Evolutionary conservation across 257 asterid genomes (phyloP).

Genomic region (Rubia yunnanensis): DNA sequence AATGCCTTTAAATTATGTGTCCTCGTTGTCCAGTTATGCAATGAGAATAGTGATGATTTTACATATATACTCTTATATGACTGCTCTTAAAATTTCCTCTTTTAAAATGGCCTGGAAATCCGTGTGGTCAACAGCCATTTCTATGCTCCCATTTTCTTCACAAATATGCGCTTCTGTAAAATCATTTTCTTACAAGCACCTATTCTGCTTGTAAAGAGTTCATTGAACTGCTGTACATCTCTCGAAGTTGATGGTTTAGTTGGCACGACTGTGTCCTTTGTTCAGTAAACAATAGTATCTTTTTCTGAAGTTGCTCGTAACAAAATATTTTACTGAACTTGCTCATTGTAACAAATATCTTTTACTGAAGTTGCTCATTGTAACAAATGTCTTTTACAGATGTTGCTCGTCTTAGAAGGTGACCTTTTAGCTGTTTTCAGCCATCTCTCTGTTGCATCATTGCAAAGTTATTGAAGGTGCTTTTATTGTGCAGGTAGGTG

Average conservation of each 20-base stretch:
- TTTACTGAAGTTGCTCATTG: too few species aligned
- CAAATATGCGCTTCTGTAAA: neutral
- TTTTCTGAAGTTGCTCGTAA: too few species aligned
- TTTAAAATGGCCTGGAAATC: neutral
- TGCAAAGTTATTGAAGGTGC: neutral
- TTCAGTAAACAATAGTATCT: neutral
- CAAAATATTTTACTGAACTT: too few species aligned
- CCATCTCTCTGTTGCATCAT: neutral
- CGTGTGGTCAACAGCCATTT: neutral
- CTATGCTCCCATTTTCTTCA: neutral
- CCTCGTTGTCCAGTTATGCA: neutral
- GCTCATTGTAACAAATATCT: too few species aligned
- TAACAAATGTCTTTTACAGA: too few species aligned
- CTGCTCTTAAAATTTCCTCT: neutral
- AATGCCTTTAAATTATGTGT: neutral
- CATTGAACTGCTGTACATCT: neutral
- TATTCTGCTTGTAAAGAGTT: neutral
- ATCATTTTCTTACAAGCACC: too few species aligned
- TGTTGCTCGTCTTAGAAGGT: too few species aligned
- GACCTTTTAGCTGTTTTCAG: neutral
- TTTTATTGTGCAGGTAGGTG: neutral
- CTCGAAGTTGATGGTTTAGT: neutral
- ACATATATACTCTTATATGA: neutral
- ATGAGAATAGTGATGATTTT: neutral
- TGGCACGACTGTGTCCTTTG: neutral